Conservation (phyloP, 2,329 filamentous ascomycete genomes). For the Trichoderma pleuroti region DNA sequence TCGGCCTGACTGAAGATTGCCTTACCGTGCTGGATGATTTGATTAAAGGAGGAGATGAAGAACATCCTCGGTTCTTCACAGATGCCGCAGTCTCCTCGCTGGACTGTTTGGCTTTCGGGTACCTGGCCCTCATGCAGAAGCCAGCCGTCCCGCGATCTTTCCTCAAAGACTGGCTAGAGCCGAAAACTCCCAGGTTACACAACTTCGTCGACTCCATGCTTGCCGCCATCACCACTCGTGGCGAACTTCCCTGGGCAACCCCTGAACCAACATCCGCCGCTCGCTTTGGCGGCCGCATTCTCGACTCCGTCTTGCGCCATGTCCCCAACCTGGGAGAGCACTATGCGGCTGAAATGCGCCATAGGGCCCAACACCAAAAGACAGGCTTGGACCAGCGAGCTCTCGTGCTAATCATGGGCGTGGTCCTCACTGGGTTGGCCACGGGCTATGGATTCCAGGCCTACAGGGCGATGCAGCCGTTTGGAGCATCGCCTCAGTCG, state of each 20-base stretch:
- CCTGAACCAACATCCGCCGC: slow-evolving; percentile 25
- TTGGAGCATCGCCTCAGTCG: slow-evolving; percentile 43
- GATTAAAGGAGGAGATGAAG: slow-evolving; percentile 23
- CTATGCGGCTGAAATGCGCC: slow-evolving; percentile 38
- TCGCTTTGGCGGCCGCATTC: slow-evolving; percentile 29
- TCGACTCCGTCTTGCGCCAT: slow-evolving; percentile 36
- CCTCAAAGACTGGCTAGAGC: slow-evolving; percentile 40
- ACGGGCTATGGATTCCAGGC: slow-evolving; percentile 39
- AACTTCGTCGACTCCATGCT: slow-evolving; percentile 34
- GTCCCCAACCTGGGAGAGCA: slow-evolving; percentile 35
- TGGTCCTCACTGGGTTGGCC: slow-evolving; percentile 38
- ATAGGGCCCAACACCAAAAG: slow-evolving; percentile 33
- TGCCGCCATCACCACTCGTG: slow-evolving; percentile 22
- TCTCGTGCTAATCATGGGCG: slow-evolving; percentile 31
- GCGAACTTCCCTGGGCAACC: slow-evolving; percentile 29
- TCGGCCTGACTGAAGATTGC: slow-evolving; percentile 67
- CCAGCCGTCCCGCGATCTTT: slow-evolving; percentile 43
- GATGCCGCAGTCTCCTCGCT: slow-evolving; percentile 38
- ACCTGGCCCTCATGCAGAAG: slow-evolving; percentile 68
- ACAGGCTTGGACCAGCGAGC: slow-evolving; percentile 34
- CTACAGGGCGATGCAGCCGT: slow-evolving; percentile 42
- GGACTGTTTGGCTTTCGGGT: slow-evolving; percentile 79
- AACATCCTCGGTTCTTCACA: slow-evolving; percentile 33
- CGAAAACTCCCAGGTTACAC: slow-evolving; percentile 31
- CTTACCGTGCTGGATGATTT: slow-evolving; percentile 67